Evolutionary conservation across 2,329 filamentous ascomycete species (phyloP), one percentile per base, ranked within the genome.

Genomic region (Hymenoscyphus albidus): DNA sequence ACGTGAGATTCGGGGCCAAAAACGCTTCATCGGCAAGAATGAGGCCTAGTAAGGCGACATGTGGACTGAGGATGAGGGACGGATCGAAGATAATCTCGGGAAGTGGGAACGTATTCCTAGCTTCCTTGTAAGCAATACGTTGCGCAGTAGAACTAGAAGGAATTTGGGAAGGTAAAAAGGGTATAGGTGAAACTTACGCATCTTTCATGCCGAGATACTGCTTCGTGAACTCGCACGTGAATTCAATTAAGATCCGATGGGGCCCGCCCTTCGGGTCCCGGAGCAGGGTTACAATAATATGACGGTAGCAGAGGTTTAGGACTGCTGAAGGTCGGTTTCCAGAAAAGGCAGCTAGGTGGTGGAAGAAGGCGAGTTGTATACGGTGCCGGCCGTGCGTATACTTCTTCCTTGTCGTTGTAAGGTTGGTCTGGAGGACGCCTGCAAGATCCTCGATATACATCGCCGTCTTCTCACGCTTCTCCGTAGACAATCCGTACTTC

Each of bases 81-180:
- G 64, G 71, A 65, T 77, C 66, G 70, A 74, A 78, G 54, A 80
- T 73, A 54, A 75, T 56, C 66, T 78, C 70, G 5, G 73, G 74
- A 39, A 79, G 66, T 1, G 65, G 66, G 58, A 78, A 78, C 6
- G 62, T 75, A 62, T 77, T 76, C 39, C 74, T 75, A 68, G 61
- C 54, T 56, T 64, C 27, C 62, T 31, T 65, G 42, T 65, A 62
- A 16, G n/a, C n/a, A n/a, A 56, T 18, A 62, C n/a, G 39, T 65
- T 58, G 7, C 62, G 13, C n/a, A 9, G 27, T 57, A 31, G n/a
- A 62, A 59, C 51, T 54, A 62, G 54, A 38, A 58, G 57, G 42
- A 51, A 57, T 27, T 14, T 35, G 39, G 59, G 58, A 48, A 38
- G 31, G 57, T 63, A 31, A 61, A 44, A 54, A 66, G 54, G 31